Base-by-base conservation (phyloP, 768 basidiomycete genomes). In the Russula virescens region DNA sequence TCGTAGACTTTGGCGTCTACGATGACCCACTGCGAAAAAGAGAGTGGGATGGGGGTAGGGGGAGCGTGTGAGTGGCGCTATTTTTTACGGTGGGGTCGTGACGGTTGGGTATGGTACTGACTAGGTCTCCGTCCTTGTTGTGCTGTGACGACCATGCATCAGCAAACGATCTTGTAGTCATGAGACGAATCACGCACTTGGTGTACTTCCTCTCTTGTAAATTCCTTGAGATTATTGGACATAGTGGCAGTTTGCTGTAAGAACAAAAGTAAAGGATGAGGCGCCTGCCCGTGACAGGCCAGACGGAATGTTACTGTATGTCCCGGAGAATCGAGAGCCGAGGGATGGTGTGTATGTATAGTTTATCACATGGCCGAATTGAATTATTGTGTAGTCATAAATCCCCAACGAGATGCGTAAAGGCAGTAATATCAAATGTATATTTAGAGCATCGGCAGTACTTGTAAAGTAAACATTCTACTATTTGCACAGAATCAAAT, bases 1-100 rank as follows among this genome's bases (percentile, higher is more conserved):
- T 93, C 84, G 66, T 88, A 94, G 34, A 94, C 89, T 67, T 87
- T 90, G 4, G 87, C 77, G 71, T 94, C 91, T 58, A 94, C 79
- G 47, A 89, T 76, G 54, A 94, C 79, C 91, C 93, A 94, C 85
- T 93, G 68, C 1, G 35, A 43, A 61, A 35, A 25, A 5, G 9
- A 10, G 25, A 13, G 1, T 18, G 25, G 18, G 53, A 19, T 42
- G 21, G 35, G 38, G 11, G 34, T 38, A 11, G n/a, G n/a, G n/a
- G n/a, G n/a, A n/a, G n/a, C n/a, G n/a, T n/a, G n/a, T n/a, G n/a
- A n/a, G n/a, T n/a, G n/a, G n/a, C n/a, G n/a, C n/a, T n/a, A n/a
- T n/a, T n/a, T 5, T 19, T 35, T 5, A n/a, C 10, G n/a, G 21
- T n/a, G 31, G 31, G 23, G 23, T 5, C 40, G 10, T 8, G 38